These are phyloP conservation scores for Phytophthora kernoviae DNA, from an alignment of 352 stramenopile species.

Conservation along the genomic window DNA sequence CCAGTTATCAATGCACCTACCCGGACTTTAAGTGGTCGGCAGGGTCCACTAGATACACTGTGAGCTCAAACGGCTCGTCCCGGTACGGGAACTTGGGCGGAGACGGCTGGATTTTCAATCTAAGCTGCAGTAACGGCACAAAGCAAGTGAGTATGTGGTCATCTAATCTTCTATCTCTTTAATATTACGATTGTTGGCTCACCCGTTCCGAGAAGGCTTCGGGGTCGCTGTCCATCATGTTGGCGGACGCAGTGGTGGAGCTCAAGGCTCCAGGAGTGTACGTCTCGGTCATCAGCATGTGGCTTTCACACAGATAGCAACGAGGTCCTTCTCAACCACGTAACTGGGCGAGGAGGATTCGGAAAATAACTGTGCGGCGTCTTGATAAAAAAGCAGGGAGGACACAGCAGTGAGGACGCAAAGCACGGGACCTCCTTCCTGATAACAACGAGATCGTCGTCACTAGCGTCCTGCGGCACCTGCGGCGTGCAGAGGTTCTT, in stretches of 20 bases:
- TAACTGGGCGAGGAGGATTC: neutral
- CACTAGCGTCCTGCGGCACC: neutral
- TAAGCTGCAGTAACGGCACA: constrained; percentile 23
- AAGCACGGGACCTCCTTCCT: neutral
- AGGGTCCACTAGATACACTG: constrained; percentile 85
- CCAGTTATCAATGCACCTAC: neutral
- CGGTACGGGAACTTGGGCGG: constrained; percentile 88
- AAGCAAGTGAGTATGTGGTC: neutral
- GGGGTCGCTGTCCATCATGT: constrained; percentile 48
- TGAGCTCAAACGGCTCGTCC: constrained; percentile 86
- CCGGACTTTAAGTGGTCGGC: constrained; percentile 82
- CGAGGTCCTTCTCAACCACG: neutral
- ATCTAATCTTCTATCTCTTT: neutral
- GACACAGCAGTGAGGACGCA: too few relatives aligned
- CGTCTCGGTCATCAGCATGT: constrained; percentile 75
- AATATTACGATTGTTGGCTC: neutral
- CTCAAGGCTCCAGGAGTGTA: constrained; percentile 43
- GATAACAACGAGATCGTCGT: too few relatives aligned
- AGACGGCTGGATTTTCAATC: constrained; percentile 85
- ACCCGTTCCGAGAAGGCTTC: constrained; percentile 60
- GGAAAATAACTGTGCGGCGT: neutral
- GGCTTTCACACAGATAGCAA: neutral
- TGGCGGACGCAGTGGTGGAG: constrained; percentile 26
- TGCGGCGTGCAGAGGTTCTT: neutral
- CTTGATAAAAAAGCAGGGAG: neutral